phyloP scores from a whole-genome alignment of 129 eudicot genomes.

The Tagetes erecta region DNA sequence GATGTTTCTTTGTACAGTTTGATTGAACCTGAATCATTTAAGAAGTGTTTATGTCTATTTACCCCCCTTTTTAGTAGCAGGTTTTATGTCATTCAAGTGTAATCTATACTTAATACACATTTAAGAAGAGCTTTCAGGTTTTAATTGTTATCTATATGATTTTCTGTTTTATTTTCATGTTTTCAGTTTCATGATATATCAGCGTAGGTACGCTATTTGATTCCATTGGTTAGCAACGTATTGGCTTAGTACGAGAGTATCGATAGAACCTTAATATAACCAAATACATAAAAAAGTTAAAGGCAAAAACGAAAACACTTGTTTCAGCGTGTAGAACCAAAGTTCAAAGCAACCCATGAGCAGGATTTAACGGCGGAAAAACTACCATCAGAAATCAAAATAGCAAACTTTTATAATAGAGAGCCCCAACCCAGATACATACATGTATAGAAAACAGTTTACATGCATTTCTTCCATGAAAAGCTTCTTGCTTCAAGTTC shows the following conservation, averaged over 20 bases:
- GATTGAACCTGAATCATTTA: conserved; percentile 7
- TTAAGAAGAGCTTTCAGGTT: conserved; percentile 10
- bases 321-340: conserved; percentile 14
- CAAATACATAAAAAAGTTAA: not conserved
- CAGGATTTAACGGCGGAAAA: not conserved
- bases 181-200: not conserved
- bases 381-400: conserved; percentile 10
- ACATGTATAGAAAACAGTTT: not conserved
- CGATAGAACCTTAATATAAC: too few relatives aligned
- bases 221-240: too few relatives aligned
- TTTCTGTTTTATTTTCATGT: not conserved
- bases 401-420: conserved; percentile 17
- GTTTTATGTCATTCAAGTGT: conserved; percentile 19
- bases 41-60: not conserved
- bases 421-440: conserved; percentile 9
- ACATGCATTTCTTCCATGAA: conserved; percentile 12
- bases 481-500: conserved; percentile 28
- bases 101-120: conserved; percentile 23
- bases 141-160: not conserved
- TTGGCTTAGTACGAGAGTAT: too few relatives aligned
- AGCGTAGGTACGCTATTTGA: not conserved
- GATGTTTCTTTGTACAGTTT: conserved; percentile 15
- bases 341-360: conserved; percentile 3
- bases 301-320: too few relatives aligned
- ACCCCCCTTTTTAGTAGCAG: not conserved